Conservation (phyloP, 495 filamentous ascomycete species). For the Penicillium samsonianum region DNA sequence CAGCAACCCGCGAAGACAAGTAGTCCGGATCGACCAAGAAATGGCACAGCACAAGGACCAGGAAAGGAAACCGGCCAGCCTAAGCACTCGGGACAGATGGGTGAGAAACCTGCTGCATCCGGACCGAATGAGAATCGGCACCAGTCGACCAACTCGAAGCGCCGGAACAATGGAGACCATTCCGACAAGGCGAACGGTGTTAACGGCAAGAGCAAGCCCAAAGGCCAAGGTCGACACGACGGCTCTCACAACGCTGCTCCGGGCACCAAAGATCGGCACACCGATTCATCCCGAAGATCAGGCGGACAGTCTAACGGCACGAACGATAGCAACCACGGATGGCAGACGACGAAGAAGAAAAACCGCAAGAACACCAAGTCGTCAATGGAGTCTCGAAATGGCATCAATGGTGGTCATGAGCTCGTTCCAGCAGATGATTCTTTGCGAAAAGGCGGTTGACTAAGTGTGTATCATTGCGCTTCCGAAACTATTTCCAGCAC, state of each 20-base stretch:
- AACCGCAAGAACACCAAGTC: slow-evolving; percentile 45
- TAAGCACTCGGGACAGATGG: slow-evolving; percentile 30
- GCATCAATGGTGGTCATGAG: slow-evolving; percentile 34
- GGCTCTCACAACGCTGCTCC: slow-evolving; percentile 23
- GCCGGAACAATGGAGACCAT: slow-evolving; percentile 37
- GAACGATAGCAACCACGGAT: slow-evolving; percentile 35
- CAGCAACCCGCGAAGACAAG: slow-evolving; percentile 32
- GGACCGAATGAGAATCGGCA: slow-evolving; percentile 25
- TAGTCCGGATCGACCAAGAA: slow-evolving; percentile 34
- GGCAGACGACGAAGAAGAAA: slow-evolving; percentile 55
- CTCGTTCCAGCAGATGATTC: slow-evolving; percentile 51
- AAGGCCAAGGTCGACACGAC: slow-evolving; percentile 38
- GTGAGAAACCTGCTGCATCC: slow-evolving; percentile 31
- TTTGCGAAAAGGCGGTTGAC: slow-evolving; percentile 53
- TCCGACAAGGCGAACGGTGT: slow-evolving; percentile 43
- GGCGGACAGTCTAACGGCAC: slow-evolving; percentile 29
- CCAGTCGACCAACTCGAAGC: slow-evolving; percentile 30
- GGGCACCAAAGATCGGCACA: slow-evolving; percentile 32
- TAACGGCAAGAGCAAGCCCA: slow-evolving; percentile 37
- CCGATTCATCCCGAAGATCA: slow-evolving; percentile 35
- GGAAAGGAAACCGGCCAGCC: slow-evolving; percentile 35
- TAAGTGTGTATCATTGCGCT: neutral
- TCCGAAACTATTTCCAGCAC: slow-evolving; percentile 8
- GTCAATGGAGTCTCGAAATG: slow-evolving; percentile 31
- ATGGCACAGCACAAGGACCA: slow-evolving; percentile 17